These are phyloP conservation scores for Metarhizium brunneum DNA, from an alignment of 2,329 filamentous ascomycete species.

Conservation along the genomic window DNA sequence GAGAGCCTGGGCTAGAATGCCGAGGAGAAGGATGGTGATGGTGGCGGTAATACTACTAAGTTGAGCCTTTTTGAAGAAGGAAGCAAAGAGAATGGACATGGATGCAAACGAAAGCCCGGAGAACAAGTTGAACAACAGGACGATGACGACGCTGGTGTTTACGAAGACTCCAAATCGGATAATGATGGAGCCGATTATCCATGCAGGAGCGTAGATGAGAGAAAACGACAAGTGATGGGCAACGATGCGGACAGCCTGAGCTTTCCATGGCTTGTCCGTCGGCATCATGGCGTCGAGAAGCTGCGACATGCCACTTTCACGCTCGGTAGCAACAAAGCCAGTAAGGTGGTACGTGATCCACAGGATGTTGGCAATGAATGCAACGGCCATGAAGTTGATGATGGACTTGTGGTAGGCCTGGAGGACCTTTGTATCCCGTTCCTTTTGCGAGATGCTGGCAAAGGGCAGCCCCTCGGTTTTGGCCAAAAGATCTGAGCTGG, in stretches of 20 bases:
- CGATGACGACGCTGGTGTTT: slow-evolving; percentile 52
- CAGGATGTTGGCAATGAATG: slow-evolving; percentile 70
- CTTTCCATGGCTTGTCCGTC: slow-evolving; percentile 62
- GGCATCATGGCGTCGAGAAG: slow-evolving; percentile 90
- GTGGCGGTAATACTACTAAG: slow-evolving; percentile 75
- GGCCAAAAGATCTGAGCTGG: slow-evolving; percentile 27
- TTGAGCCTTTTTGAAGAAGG: slow-evolving; percentile 81
- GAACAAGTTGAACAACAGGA: slow-evolving; percentile 67
- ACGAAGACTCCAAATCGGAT: slow-evolving; percentile 55
- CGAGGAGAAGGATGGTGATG: slow-evolving; percentile 64
- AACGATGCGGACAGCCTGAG: slow-evolving; percentile 67
- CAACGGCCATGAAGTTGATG: slow-evolving; percentile 67
- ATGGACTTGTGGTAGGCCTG: slow-evolving; percentile 61
- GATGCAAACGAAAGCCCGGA: slow-evolving; percentile 70
- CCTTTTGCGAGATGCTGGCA: slow-evolving; percentile 59
- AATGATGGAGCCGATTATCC: slow-evolving; percentile 67
- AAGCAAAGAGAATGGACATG: slow-evolving; percentile 70
- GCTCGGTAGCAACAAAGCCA: slow-evolving; percentile 75
- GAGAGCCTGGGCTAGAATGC: slow-evolving; percentile 72
- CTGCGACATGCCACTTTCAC: slow-evolving; percentile 80
- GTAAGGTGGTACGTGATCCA: slow-evolving; percentile 81
- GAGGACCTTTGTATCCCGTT: slow-evolving; percentile 58
- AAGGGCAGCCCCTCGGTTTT: slow-evolving; percentile 59
- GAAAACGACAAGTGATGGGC: slow-evolving; percentile 76
- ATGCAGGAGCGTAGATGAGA: slow-evolving; percentile 70